phyloP scores from a whole-genome alignment of 2,329 filamentous ascomycete genomes.

The Cadophora gregata region DNA sequence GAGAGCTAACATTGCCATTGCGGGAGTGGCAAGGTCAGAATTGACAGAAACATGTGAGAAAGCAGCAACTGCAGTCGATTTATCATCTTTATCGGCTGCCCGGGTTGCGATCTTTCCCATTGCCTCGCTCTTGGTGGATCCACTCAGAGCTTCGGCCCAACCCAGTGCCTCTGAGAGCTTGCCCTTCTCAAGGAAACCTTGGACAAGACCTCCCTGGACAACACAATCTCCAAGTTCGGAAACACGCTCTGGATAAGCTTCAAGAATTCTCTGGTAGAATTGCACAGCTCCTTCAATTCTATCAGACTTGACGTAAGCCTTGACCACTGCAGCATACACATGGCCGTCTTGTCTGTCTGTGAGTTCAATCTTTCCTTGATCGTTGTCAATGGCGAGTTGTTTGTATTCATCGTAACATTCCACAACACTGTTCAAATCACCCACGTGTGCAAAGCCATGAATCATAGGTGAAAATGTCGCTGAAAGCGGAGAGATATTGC shows the following conservation, averaged over 20 bases:
- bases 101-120: constrained; percentile 76
- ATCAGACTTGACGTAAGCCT: constrained; percentile 83
- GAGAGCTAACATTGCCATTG: constrained; percentile 85
- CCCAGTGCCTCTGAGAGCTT: constrained; percentile 75
- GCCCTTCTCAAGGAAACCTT: constrained; percentile 74
- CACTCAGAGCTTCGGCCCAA: constrained; percentile 71
- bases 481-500: constrained; percentile 74
- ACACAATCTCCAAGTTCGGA: constrained; percentile 73
- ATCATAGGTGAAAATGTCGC: constrained; percentile 94
- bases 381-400: constrained; percentile 81
- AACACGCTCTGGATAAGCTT: constrained; percentile 63
- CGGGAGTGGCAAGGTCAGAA: constrained; percentile 59
- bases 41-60: constrained; percentile 64
- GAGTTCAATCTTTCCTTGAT: constrained; percentile 72
- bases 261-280: constrained; percentile 82
- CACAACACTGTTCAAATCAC: constrained; percentile 85
- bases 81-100: constrained; percentile 81
- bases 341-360: constrained; percentile 78
- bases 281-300: constrained; percentile 81
- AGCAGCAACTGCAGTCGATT: constrained; percentile 69
- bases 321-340: constrained; percentile 90
- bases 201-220: constrained; percentile 76
- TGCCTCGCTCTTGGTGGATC: constrained; percentile 62
- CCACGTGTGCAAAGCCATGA: constrained; percentile 81
- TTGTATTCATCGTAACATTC: constrained; percentile 97